Conservation (phyloP, 495 filamentous ascomycete species). For the Lichina pygmaea region DNA sequence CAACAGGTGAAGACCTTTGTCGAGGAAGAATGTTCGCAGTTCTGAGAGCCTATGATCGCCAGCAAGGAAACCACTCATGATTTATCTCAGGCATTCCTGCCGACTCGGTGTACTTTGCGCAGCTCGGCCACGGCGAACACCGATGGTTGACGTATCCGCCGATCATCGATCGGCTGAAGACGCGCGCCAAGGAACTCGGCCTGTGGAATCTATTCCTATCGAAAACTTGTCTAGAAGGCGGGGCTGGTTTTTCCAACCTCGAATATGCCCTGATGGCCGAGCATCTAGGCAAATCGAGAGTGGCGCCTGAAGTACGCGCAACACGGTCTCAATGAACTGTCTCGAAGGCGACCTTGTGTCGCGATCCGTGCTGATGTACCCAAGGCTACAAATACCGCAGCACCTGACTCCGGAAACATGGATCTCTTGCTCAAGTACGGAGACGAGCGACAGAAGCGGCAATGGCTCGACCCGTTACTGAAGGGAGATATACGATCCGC, state of each 20-base stretch:
- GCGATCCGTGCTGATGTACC: not conserved
- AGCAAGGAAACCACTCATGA: not conserved
- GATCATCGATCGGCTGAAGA: constrained; percentile 72
- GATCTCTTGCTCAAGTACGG: constrained; percentile 87
- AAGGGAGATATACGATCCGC: constrained; percentile 69
- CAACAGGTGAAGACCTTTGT: constrained; percentile 73
- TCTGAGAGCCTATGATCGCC: not conserved
- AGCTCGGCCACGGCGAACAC: constrained; percentile 45
- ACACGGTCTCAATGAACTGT: not conserved
- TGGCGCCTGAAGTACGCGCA: constrained; percentile 38
- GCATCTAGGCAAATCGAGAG: constrained; percentile 50
- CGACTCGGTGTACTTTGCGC: constrained; percentile 33
- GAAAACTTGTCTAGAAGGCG: constrained; percentile 81
- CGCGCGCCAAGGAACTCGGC: constrained; percentile 55
- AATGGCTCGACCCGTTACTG: constrained; percentile 65
- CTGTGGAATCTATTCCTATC: constrained; percentile 98
- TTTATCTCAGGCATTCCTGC: constrained; percentile 13
- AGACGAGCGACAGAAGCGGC: constrained; percentile 62
- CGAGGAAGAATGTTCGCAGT: constrained; percentile 64
- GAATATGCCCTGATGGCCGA: constrained; percentile 91
- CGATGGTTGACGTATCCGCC: constrained; percentile 56
- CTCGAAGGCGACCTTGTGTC: not conserved
- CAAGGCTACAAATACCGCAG: constrained; percentile 65
- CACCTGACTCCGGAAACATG: constrained; percentile 90
- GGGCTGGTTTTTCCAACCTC: constrained; percentile 70